A percentile compares a stretch with the other conserved stretches of the same genome.
These are phyloP conservation scores for Ustilaginoidea virens DNA, from an alignment of 2,329 filamentous ascomycete species.

Conservation along the genomic window DNA sequence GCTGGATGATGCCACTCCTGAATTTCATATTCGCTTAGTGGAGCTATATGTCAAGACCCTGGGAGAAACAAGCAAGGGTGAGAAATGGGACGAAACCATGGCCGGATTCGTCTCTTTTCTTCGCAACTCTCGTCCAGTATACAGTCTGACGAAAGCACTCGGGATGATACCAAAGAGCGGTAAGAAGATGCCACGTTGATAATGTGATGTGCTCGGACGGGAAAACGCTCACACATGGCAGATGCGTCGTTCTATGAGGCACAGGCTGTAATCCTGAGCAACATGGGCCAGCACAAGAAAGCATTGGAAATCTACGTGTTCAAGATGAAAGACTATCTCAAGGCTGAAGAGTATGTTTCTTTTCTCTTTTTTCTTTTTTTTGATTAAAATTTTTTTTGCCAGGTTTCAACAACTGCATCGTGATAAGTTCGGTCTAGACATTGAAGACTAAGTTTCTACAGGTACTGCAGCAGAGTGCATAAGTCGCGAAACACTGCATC, in stretches of 20 bases:
- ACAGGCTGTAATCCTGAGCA: slow-evolving; percentile 78
- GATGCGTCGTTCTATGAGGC: slow-evolving; percentile 80
- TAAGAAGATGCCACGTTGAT: slow-evolving; percentile 22
- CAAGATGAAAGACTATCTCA: slow-evolving; percentile 70
- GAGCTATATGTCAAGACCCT: slow-evolving; percentile 51
- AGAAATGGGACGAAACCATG: slow-evolving; percentile 42
- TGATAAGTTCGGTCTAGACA: too few species aligned
- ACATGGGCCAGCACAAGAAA: slow-evolving; percentile 91
- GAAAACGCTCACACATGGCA: slow-evolving; percentile 17
- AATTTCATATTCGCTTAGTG: slow-evolving; percentile 75
- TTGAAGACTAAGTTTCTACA: slow-evolving; percentile 18
- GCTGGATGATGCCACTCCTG: slow-evolving; percentile 67
- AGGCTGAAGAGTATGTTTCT: slow-evolving; percentile 72
- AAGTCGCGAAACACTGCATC: slow-evolving; percentile 35
- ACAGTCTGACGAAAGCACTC: slow-evolving; percentile 67
- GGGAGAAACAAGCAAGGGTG: slow-evolving; percentile 23
- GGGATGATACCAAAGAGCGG: slow-evolving; percentile 64
- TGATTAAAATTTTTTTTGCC: too few species aligned
- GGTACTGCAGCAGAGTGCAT: slow-evolving; percentile 82
- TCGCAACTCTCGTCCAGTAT: slow-evolving; percentile 54
- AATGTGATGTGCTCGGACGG: background rate
- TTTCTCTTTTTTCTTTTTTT: too few species aligned
- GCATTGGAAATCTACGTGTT: slow-evolving; percentile 97
- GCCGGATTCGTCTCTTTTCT: slow-evolving; percentile 60
- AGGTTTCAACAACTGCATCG: too few species aligned